phyloP scores from a whole-genome alignment of 352 stramenopile species.

The Globisporangium perplexum region DNA sequence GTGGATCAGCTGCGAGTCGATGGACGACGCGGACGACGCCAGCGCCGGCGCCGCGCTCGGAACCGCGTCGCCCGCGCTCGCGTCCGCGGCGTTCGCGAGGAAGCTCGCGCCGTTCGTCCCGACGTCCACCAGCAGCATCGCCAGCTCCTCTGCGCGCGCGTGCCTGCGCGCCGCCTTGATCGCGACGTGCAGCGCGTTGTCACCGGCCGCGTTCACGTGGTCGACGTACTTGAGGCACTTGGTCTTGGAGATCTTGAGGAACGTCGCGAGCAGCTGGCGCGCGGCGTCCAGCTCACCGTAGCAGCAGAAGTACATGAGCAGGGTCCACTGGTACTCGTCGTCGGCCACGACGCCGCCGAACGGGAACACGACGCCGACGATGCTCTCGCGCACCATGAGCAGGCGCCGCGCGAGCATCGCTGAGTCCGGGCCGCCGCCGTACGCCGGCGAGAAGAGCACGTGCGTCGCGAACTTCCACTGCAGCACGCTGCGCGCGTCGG shows the following conservation, averaged over 20 bases:
- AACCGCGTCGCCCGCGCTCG: background rate
- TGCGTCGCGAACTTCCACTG: slow-evolving; percentile 58
- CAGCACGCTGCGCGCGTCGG: slow-evolving; percentile 36
- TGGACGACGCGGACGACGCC: slow-evolving; percentile 5
- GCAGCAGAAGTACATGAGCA: slow-evolving; percentile 66
- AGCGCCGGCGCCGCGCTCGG: slow-evolving; percentile 1
- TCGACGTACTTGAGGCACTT: slow-evolving; percentile 38
- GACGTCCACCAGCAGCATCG: slow-evolving; percentile 37
- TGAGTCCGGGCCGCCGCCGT: slow-evolving; percentile 10
- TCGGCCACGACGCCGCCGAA: slow-evolving; percentile 27
- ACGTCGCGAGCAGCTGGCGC: slow-evolving; percentile 24
- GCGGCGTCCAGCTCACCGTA: slow-evolving; percentile 41
- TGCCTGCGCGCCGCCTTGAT: slow-evolving; percentile 33
- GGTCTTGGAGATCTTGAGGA: slow-evolving; percentile 6
- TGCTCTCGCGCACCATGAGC: slow-evolving; percentile 23
- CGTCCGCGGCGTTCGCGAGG: background rate
- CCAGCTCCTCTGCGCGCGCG: slow-evolving; percentile 16
- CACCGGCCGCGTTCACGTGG: slow-evolving; percentile 51
- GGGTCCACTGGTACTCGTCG: slow-evolving; percentile 45
- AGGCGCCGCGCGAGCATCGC: slow-evolving; percentile 21
- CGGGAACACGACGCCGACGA: slow-evolving; percentile 19
- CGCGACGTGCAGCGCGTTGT: slow-evolving; percentile 64
- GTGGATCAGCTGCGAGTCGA: slow-evolving; percentile 30
- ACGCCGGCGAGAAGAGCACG: slow-evolving; percentile 27
- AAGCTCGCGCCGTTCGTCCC: slow-evolving; percentile 15